Percentiles rank a stretch among this genome's conserved stretches.
Conservation (phyloP, 176 grass and related monocot genomes). For the Bothriochloa decipiens region DNA sequence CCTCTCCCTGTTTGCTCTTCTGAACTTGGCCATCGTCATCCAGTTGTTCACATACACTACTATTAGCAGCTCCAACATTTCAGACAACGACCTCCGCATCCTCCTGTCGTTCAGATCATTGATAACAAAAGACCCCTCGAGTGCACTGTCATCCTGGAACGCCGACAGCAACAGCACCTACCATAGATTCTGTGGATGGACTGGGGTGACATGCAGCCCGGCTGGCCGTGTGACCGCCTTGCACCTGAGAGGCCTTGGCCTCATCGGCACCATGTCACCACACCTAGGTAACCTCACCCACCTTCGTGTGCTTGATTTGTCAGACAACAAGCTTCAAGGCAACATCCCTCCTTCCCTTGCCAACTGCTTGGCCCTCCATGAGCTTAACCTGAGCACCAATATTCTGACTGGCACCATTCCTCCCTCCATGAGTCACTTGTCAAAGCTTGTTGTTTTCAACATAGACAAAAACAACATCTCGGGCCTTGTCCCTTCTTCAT, state of each 20-base stretch:
- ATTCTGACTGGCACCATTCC: background rate
- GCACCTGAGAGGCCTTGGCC: background rate
- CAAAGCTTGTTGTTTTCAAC: background rate
- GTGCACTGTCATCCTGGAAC: constrained; percentile 14
- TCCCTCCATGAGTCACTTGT: background rate
- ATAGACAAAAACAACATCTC: background rate
- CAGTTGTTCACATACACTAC: background rate
- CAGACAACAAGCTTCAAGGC: constrained; percentile 20
- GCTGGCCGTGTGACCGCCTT: background rate
- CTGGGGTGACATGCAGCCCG: background rate
- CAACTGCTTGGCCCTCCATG: background rate
- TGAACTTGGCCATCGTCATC: background rate
- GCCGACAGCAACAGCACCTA: background rate
- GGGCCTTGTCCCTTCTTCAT: background rate
- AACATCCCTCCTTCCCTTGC: constrained; percentile 29
- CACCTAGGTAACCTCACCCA: constrained; percentile 14
- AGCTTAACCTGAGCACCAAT: constrained; percentile 11
- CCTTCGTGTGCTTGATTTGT: constrained; percentile 7
- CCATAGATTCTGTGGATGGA: constrained; percentile 1
- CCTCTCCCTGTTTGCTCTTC: background rate
- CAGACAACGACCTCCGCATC: background rate
- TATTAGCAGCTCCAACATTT: background rate
- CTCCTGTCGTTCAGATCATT: background rate
- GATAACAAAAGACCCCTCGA: background rate
- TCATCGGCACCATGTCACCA: background rate